Conservation (phyloP, 352 stramenopile species). For the Phytophthora citricola region DNA sequence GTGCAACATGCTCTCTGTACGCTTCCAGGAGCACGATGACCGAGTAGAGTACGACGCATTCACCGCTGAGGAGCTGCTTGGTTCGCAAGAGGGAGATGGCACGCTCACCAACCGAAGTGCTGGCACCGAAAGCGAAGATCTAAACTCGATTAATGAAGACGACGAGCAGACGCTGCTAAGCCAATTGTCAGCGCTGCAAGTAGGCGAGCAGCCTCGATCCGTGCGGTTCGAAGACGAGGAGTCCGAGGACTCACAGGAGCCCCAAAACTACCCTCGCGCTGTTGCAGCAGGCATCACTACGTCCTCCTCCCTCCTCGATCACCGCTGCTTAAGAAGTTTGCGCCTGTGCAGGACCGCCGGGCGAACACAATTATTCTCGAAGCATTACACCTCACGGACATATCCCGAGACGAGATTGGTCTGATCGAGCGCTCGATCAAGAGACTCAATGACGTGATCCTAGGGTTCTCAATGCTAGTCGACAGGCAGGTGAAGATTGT, state of each 20-base stretch:
- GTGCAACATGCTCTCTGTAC: constrained; percentile 12
- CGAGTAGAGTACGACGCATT: constrained; percentile 23
- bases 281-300: constrained; percentile 15
- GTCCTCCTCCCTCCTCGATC: constrained; percentile 36
- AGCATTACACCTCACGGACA: constrained; percentile 69
- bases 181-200: constrained; percentile 23
- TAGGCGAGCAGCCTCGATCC: constrained; percentile 1
- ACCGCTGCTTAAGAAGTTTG: constrained; percentile 67
- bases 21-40: constrained; percentile 16
- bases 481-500: constrained; percentile 82
- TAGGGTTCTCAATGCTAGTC: constrained; percentile 74
- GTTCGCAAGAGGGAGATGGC: constrained; percentile 19
- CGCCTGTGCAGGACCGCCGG: constrained; percentile 58
- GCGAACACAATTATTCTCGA: constrained; percentile 69
- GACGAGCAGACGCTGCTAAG: constrained; percentile 24
- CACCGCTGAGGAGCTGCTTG: constrained; percentile 27
- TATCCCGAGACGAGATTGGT: constrained; percentile 61
- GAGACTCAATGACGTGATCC: constrained; percentile 62
- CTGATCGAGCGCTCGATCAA: constrained; percentile 66
- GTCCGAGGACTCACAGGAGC: constrained; percentile 5
- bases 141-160: constrained; percentile 12
- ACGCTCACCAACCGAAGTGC: constrained; percentile 10
- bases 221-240: constrained; percentile 31
- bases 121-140: constrained; percentile 8
- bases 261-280: constrained; percentile 11